Percentiles rank a stretch among this genome's conserved stretches.
Conservation (phyloP, 805 yeast genomes). For the Pichia nanzhaoensis region DNA sequence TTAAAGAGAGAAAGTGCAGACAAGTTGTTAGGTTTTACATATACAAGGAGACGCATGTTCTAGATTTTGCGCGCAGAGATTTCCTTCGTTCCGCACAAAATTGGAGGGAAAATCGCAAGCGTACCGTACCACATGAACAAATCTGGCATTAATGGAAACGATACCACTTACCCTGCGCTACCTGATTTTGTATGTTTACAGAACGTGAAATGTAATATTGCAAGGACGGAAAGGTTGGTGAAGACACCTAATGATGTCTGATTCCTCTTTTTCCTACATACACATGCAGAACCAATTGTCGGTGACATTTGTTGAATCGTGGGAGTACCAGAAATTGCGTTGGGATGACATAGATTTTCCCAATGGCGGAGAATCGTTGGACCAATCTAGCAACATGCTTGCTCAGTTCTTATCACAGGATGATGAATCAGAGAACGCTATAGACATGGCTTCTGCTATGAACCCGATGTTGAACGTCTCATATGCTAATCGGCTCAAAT, state of each 20-base stretch:
- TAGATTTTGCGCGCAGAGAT: no score
- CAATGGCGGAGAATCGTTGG: conserved; percentile 14
- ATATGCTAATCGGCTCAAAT: conserved; percentile 22
- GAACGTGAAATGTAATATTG: no score
- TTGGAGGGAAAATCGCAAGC: no score
- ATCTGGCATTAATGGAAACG: no score
- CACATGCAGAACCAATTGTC: conserved; percentile 28
- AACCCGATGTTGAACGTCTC: conserved; percentile 27
- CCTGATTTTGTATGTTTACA: no score
- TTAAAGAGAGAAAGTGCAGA: no score
- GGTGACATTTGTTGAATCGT: conserved; percentile 27
- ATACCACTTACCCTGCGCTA: no score
- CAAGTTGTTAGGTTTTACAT: no score
- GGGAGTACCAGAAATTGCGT: conserved; percentile 27
- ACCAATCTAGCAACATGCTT: conserved; percentile 18
- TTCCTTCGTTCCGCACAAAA: no score
- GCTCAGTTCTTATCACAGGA: conserved; percentile 24
- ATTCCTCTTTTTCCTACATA: conserved; percentile 23
- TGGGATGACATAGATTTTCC: conserved; percentile 30
- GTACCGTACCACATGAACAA: no score
- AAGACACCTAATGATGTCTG: conserved; percentile 13
- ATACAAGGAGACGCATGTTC: no score
- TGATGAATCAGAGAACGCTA: conserved; percentile 26
- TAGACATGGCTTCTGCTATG: conserved; percentile 18
- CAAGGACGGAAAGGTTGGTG: not conserved